These are phyloP conservation scores for Chaetomiaceae sp. DNA, from an alignment of 2,329 filamentous ascomycete genomes.

Conservation along the genomic window DNA sequence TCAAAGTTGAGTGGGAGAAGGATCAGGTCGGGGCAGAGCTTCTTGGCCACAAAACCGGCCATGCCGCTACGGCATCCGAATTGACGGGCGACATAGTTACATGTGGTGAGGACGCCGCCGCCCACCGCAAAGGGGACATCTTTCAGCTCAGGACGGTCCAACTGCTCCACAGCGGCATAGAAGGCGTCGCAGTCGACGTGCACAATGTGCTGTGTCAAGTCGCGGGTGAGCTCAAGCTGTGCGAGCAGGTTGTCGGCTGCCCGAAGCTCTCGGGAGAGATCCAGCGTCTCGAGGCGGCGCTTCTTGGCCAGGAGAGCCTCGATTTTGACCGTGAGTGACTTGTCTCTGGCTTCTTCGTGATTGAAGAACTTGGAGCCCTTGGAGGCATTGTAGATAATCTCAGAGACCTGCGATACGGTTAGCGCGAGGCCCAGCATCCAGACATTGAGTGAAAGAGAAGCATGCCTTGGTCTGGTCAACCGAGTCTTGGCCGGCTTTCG, in stretches of 20 bases:
- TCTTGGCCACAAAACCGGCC: slow-evolving; percentile 93
- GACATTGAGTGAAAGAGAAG: neutral
- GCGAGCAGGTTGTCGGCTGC: slow-evolving; percentile 76
- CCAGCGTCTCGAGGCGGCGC: slow-evolving; percentile 66
- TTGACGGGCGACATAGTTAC: slow-evolving; percentile 84
- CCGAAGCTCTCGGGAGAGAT: slow-evolving; percentile 68
- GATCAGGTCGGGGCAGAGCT: slow-evolving; percentile 82
- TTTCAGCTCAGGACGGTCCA: slow-evolving; percentile 78
- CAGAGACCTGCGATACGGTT: slow-evolving; percentile 61
- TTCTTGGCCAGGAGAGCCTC: slow-evolving; percentile 73
- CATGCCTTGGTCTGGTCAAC: slow-evolving; percentile 84
- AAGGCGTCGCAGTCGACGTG: slow-evolving; percentile 98
- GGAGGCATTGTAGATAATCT: slow-evolving; percentile 94
- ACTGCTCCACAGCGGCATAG: slow-evolving; percentile 83
- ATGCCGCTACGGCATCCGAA: slow-evolving; percentile 92
- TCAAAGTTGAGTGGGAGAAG: slow-evolving; percentile 80
- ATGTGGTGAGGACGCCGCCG: slow-evolving; percentile 58
- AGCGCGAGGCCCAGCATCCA: neutral
- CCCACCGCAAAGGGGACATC: slow-evolving; percentile 90
- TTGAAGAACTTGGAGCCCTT: slow-evolving; percentile 97
- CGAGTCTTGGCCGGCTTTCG: slow-evolving; percentile 86
- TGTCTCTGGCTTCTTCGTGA: slow-evolving; percentile 80
- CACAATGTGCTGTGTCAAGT: slow-evolving; percentile 79
- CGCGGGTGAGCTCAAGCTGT: slow-evolving; percentile 71
- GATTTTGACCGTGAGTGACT: slow-evolving; percentile 80